phyloP scores from a whole-genome alignment of 305 asterid species.

The Coffea humblotiana region DNA sequence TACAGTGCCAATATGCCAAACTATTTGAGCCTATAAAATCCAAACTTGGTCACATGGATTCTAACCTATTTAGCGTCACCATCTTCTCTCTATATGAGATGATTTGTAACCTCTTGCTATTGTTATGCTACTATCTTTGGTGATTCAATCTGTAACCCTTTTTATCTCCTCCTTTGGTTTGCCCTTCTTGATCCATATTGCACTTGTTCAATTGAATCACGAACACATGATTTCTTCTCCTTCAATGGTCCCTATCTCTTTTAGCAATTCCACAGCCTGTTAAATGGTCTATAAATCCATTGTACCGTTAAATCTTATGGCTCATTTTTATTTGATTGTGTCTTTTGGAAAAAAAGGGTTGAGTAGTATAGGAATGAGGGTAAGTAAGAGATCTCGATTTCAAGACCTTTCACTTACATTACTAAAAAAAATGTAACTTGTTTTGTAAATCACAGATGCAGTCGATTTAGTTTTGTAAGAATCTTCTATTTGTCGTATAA shows the following conservation, averaged over 20 bases:
- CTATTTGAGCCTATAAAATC: slow-evolving; percentile 21
- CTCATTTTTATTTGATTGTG: too few species aligned
- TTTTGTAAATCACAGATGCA: neutral
- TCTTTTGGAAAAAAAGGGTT: too few species aligned
- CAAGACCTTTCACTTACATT: too few species aligned
- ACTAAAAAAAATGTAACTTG: neutral
- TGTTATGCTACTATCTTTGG: neutral
- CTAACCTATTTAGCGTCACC: slow-evolving; percentile 31
- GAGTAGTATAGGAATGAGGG: too few species aligned
- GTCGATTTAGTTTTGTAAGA: neutral
- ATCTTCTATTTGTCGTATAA: too few species aligned
- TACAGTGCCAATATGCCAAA: slow-evolving; percentile 25
- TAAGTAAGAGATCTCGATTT: too few species aligned
- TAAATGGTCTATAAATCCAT: neutral
- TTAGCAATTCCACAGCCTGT: neutral
- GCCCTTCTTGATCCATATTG: neutral
- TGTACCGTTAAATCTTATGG: neutral
- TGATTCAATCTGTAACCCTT: neutral
- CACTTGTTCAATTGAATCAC: neutral
- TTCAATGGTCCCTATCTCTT: neutral
- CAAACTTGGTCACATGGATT: slow-evolving; percentile 47
- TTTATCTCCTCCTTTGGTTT: neutral
- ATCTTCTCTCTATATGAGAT: slow-evolving; percentile 24
- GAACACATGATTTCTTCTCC: neutral
- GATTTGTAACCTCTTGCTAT: neutral